Percentiles rank a stretch among this genome's conserved stretches.
These are phyloP conservation scores for Cladosporium sp. DNA, from an alignment of 2,329 filamentous ascomycete genomes.

Conservation along the genomic window DNA sequence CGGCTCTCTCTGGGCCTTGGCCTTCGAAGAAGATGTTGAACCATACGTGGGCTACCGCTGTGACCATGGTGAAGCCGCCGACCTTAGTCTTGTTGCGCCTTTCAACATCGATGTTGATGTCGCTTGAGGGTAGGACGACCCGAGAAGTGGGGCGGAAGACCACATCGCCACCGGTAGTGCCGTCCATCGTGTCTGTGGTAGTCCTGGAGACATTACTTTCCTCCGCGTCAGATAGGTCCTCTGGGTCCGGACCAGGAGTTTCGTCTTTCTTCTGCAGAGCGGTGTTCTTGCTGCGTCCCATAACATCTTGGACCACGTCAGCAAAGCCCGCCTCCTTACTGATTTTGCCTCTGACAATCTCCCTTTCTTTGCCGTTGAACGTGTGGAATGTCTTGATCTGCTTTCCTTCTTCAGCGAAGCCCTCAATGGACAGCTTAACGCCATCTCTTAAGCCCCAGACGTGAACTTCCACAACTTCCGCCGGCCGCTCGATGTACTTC, in stretches of 20 bases:
- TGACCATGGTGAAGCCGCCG: slow-evolving; percentile 80
- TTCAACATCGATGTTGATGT: slow-evolving; percentile 88
- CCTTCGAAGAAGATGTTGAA: slow-evolving; percentile 95
- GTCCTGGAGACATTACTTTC: not conserved
- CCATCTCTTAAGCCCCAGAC: slow-evolving; percentile 84
- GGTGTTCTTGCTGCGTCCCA: slow-evolving; percentile 30
- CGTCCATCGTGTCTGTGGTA: slow-evolving; percentile 7
- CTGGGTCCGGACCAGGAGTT: slow-evolving; percentile 16
- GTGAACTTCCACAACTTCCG: slow-evolving; percentile 85
- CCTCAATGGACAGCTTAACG: slow-evolving; percentile 81
- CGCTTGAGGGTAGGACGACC: slow-evolving; percentile 71
- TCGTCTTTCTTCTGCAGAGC: slow-evolving; percentile 20
- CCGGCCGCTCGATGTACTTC: slow-evolving; percentile 72
- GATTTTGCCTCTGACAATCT: slow-evolving; percentile 57
- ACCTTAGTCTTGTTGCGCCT: slow-evolving; percentile 74
- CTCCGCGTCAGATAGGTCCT: slow-evolving; percentile 14
- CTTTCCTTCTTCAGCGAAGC: slow-evolving; percentile 83
- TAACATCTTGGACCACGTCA: slow-evolving; percentile 43
- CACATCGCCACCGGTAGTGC: slow-evolving; percentile 60
- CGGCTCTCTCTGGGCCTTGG: slow-evolving; percentile 63
- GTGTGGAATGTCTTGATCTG: slow-evolving; percentile 79
- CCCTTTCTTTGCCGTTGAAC: slow-evolving; percentile 68
- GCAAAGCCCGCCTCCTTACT: slow-evolving; percentile 38
- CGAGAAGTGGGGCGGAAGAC: slow-evolving; percentile 69
- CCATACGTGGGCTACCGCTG: slow-evolving; percentile 91